Evolutionary conservation across 2,329 filamentous ascomycete species (phyloP).

Genomic region (Metarhizium brunneum): DNA sequence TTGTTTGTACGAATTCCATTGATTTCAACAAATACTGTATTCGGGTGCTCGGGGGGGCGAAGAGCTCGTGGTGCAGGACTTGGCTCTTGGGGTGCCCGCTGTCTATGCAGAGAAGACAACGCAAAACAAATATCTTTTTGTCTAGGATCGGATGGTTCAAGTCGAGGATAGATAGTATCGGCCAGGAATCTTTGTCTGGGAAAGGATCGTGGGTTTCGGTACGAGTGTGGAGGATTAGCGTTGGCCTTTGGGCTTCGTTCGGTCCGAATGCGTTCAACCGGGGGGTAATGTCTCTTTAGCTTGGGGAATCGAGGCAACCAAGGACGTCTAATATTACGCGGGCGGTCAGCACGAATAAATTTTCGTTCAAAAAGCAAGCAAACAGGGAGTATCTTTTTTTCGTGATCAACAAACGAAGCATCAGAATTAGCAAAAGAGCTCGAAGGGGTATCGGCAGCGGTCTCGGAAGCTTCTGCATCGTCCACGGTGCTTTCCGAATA

Average conservation of each 20-base stretch:
- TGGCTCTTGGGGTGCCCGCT: not conserved
- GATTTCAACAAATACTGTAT: constrained; percentile 10
- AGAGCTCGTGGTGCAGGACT: not conserved
- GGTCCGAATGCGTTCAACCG: not conserved
- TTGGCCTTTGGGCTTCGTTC: not conserved
- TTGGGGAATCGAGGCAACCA: constrained; percentile 5
- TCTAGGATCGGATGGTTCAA: not conserved
- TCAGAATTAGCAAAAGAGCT: not conserved
- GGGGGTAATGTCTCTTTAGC: not conserved
- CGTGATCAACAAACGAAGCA: not conserved
- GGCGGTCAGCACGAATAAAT: constrained; percentile 3
- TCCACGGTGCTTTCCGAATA: no score
- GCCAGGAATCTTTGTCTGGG: constrained; percentile 2
- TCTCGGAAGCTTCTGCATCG: no score
- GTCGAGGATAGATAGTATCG: constrained; percentile 3
- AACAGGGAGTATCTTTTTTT: not conserved
- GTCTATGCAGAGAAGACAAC: not conserved
- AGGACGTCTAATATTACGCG: constrained; percentile 3
- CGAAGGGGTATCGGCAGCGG: not conserved
- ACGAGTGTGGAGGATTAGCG: not conserved
- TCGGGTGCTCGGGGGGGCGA: not conserved
- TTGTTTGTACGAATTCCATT: constrained; percentile 21
- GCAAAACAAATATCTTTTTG: not conserved
- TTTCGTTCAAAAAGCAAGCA: not conserved
- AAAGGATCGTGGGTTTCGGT: not conserved